Base-by-base conservation (phyloP, 116 monocot species). In the Zostera marina region DNA sequence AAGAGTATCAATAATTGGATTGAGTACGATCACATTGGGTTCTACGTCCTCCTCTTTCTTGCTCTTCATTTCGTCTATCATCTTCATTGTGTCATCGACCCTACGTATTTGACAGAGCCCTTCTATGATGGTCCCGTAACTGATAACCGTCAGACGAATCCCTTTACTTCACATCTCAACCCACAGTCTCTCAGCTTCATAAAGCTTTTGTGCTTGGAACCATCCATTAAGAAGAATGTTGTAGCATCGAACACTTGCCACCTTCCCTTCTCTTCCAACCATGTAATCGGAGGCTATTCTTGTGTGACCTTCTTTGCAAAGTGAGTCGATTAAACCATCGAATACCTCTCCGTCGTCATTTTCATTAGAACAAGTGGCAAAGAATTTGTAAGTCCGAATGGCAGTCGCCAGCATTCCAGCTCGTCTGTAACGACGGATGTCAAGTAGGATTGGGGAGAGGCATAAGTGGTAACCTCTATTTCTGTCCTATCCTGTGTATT, bases 191-290 rank as follows among this genome's bases (percentile, higher is more conserved):
- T 81, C 72, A 9, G 72, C 87, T 25, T 75, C 78, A 26, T 41
- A 23, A 54, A 71, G 67, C 25, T 58, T 66, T 25, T 76, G 61
- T n/a, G 58, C 11, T n/a, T 83, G 92, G 67, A 84, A 73, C 87
- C 87, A 92, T 11, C 92, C 92, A 42, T 83, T 68, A 61, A 92
- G 72, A 17, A 87, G 70, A 25, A 83, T 71, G 53, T 87, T 87
- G 66, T 83, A 84, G 60, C 59, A 68, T 5, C 44, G 72, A 15
- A 74, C 60, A 22, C 73, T 59, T 8, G 78, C 74, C 2, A 60
- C 4, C 72, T 68, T 70, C 0, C 24, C 53, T 20, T 56, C 47
- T 24, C 66, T 55, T 12, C 41, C 51, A 22, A 0, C 23, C 16
- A 87, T 12, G 22, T 72, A 76, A 13, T 73, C 73, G 3, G 73